These are phyloP conservation scores for Phalaenopsis aphrodite DNA, from an alignment of 106 monocot genomes.

Conservation along the genomic window DNA sequence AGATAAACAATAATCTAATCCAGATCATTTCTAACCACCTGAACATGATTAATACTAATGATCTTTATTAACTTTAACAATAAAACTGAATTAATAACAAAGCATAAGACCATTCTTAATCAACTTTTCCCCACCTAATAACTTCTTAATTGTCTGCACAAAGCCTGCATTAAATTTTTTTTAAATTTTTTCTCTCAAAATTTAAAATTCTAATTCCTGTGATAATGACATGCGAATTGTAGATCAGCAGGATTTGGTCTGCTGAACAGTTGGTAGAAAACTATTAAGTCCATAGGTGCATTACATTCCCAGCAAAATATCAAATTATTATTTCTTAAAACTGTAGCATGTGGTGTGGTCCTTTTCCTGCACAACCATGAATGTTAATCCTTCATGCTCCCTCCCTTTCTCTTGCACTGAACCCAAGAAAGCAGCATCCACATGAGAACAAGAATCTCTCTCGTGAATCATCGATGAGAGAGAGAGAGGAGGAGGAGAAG, in stretches of 20 bases:
- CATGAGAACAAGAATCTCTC: conserved; percentile 6
- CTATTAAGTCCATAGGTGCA: background rate
- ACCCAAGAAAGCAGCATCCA: conserved; percentile 6
- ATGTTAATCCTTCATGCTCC: background rate
- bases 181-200: too few relatives aligned
- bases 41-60: too few relatives aligned
- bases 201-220: too few relatives aligned
- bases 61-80: too few relatives aligned
- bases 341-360: conserved; percentile 2
- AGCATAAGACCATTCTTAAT: too few relatives aligned
- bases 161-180: too few relatives aligned
- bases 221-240: background rate
- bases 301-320: background rate
- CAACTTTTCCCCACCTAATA: too few relatives aligned
- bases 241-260: background rate
- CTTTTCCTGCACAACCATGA: conserved; percentile 1
- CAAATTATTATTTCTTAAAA: background rate
- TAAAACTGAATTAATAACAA: too few relatives aligned
- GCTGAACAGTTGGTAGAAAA: background rate
- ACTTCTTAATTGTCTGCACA: too few relatives aligned
- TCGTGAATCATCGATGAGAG: background rate
- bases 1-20: too few relatives aligned
- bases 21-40: too few relatives aligned
- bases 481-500: background rate
- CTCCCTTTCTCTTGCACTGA: conserved; percentile 6